A percentile compares a stretch with the other conserved stretches of the same genome.
Evolutionary conservation across 768 basidiomycete genomes (phyloP).

Genomic region (Naganishia antarctica): DNA sequence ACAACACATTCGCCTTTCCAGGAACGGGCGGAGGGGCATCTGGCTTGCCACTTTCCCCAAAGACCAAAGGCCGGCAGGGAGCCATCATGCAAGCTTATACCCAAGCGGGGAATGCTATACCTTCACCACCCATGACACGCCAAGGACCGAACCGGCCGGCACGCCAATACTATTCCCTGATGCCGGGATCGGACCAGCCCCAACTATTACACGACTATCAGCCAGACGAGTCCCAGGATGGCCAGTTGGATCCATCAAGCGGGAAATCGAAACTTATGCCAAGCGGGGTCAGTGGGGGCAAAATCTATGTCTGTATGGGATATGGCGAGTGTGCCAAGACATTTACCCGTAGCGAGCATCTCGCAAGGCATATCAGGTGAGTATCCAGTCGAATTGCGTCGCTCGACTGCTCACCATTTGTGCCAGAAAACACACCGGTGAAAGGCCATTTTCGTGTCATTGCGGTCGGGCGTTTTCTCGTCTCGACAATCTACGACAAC

Average conservation of each 20-base stretch:
- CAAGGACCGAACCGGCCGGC: neutral
- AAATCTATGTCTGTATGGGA: slow-evolving; percentile 91
- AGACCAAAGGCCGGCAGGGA: neutral
- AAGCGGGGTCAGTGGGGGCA: slow-evolving; percentile 47
- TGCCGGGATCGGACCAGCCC: slow-evolving; percentile 3
- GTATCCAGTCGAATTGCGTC: slow-evolving; percentile 33
- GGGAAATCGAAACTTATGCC: slow-evolving; percentile 14
- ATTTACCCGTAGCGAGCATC: slow-evolving; percentile 89
- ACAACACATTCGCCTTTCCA: neutral
- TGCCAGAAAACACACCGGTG: slow-evolving; percentile 91
- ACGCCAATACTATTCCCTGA: slow-evolving; percentile 9
- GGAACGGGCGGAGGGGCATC: neutral
- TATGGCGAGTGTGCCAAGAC: slow-evolving; percentile 96
- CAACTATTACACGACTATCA: slow-evolving; percentile 3
- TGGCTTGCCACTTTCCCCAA: neutral
- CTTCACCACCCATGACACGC: slow-evolving; percentile 7
- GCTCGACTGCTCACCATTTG: slow-evolving; percentile 18
- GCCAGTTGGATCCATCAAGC: neutral
- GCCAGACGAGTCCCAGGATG: neutral
- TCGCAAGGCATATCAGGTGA: slow-evolving; percentile 90
- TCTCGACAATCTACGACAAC: slow-evolving; percentile 93
- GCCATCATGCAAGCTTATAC: neutral
- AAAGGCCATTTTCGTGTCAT: slow-evolving; percentile 92
- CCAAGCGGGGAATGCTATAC: neutral
- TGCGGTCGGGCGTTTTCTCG: slow-evolving; percentile 93